phyloP scores from a whole-genome alignment of 2,329 filamentous ascomycete genomes.

The Sporothrix pseudoabietina region DNA sequence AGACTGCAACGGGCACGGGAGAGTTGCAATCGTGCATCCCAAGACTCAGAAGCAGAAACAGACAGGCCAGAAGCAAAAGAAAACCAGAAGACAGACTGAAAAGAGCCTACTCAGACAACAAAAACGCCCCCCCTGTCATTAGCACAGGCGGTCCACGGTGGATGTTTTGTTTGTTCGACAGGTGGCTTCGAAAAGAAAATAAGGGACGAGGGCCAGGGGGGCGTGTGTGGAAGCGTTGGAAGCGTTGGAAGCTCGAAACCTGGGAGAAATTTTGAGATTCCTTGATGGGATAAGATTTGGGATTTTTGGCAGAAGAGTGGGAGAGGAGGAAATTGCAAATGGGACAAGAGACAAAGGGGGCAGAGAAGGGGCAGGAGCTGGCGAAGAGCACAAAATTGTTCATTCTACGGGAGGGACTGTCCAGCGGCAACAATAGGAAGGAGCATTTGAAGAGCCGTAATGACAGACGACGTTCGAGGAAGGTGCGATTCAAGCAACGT shows the following conservation, averaged over 20 bases:
- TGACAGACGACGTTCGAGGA: neutral
- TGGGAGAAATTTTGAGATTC: neutral
- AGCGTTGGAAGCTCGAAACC: neutral
- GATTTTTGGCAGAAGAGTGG: constrained; percentile 1
- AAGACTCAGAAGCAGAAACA: neutral
- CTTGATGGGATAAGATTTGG: neutral
- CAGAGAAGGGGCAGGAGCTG: neutral
- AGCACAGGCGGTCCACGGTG: neutral
- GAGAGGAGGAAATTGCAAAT: neutral
- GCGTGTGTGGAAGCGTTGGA: neutral
- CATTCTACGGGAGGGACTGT: neutral
- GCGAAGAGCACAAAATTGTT: neutral
- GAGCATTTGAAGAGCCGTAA: neutral
- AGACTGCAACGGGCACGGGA: constrained; percentile 2
- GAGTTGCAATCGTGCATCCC: neutral
- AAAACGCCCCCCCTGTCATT: neutral
- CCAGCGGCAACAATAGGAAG: neutral
- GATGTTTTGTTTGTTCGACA: too few relatives aligned
- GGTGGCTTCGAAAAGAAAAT: neutral
- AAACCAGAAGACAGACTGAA: neutral
- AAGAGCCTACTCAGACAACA: neutral
- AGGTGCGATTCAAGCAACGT: neutral
- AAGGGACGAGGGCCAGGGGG: neutral
- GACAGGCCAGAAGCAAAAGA: neutral
- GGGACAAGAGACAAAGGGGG: neutral